phyloP scores from a whole-genome alignment of 805 yeast species.

The Candida endomychidarum region DNA sequence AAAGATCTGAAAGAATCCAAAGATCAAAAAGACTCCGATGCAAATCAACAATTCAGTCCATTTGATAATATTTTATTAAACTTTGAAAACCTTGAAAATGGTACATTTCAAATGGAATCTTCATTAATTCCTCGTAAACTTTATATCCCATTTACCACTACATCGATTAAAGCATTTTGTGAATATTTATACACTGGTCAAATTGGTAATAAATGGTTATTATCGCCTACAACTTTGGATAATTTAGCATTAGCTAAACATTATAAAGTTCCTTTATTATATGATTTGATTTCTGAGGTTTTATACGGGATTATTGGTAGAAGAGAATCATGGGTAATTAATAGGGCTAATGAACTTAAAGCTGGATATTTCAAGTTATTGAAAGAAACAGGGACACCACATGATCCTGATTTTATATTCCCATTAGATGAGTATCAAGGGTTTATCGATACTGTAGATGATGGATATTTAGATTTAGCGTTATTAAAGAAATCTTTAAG shows the following conservation, averaged over 20 bases:
- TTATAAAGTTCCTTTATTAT: conserved; percentile 67
- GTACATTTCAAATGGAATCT: conserved; percentile 51
- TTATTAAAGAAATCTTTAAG: conserved; percentile 49
- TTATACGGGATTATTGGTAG: conserved; percentile 68
- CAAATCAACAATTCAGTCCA: conserved; percentile 9
- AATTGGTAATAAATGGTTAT: conserved; percentile 71
- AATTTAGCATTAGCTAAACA: conserved; percentile 60
- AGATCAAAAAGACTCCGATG: too few species aligned
- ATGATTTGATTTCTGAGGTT: conserved; percentile 67
- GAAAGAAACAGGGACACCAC: conserved; percentile 22
- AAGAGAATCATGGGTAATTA: conserved; percentile 54
- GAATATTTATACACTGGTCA: conserved; percentile 81
- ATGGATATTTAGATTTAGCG: conserved; percentile 59
- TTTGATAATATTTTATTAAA: conserved; percentile 21
- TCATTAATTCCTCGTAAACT: conserved; percentile 65
- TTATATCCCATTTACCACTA: conserved; percentile 65
- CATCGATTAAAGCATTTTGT: conserved; percentile 61
- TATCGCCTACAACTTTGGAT: conserved; percentile 68
- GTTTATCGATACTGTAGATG: conserved; percentile 60
- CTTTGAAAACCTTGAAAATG: conserved; percentile 32
- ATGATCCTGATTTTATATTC: conserved; percentile 27
- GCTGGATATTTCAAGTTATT: conserved; percentile 25
- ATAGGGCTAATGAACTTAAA: conserved; percentile 40
- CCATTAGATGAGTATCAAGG: conserved; percentile 54
- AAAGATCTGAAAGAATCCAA: too few species aligned